Evolutionary conservation across 495 filamentous ascomycete genomes (phyloP).

Genomic region (Alectoria sarmentosa): DNA sequence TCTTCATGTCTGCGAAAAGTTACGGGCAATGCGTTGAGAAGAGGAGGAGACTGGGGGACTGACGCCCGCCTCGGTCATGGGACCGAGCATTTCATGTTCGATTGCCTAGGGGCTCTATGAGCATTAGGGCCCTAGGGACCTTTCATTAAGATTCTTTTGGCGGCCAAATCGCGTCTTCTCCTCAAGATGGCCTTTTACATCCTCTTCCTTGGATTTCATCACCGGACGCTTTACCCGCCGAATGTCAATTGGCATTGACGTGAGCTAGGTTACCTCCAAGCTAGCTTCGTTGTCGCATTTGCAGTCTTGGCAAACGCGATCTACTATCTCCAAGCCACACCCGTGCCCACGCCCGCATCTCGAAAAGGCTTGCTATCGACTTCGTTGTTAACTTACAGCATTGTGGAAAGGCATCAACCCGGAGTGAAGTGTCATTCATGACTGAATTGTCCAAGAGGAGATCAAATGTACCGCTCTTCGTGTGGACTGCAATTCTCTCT

Average conservation of each 20-base stretch:
- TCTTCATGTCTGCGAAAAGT: slow-evolving; percentile 8
- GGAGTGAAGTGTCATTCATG: too few species aligned
- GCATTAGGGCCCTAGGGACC: not conserved
- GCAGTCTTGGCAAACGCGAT: not conserved
- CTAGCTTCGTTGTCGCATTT: not conserved
- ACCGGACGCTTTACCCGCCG: not conserved
- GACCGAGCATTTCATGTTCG: not conserved
- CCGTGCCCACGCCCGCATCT: not conserved
- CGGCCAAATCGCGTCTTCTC: not conserved
- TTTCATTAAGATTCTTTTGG: not conserved
- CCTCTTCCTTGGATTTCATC: not conserved
- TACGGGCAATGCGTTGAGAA: slow-evolving; percentile 3
- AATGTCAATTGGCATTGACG: not conserved
- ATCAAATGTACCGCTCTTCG: too few species aligned
- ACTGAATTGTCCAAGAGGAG: too few species aligned
- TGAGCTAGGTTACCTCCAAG: not conserved
- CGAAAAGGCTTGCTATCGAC: too few species aligned
- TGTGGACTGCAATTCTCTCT: too few species aligned
- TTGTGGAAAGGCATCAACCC: too few species aligned
- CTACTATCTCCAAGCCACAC: not conserved
- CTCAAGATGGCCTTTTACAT: not conserved
- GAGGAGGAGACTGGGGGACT: slow-evolving; percentile 7
- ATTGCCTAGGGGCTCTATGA: not conserved
- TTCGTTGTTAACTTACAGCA: too few species aligned
- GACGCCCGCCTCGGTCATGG: not conserved